Base-by-base conservation (phyloP, 345 rosid species). In the Populus simonii region DNA sequence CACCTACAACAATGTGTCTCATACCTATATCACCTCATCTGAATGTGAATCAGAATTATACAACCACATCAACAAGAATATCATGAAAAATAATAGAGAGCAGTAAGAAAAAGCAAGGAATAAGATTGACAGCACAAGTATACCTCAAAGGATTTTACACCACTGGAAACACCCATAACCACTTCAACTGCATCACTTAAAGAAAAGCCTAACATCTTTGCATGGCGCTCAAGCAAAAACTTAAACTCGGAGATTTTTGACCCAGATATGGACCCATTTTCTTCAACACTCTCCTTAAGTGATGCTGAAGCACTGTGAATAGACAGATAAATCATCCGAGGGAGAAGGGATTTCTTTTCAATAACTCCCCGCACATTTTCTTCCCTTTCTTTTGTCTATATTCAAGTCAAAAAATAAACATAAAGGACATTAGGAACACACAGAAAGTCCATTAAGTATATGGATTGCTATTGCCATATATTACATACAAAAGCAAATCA, bases 271-370 rank as follows among this genome's bases (percentile, higher is more conserved):
- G 93, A 84, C 41, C 94, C 97, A 77, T 93, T 91, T 76, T 66
- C 74, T 83, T 85, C 93, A 81, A 83, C 59, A 81, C 79, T 85
- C 68, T 86, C 94, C 87, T 89, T 96, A 8, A 84, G 63, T 6
- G 92, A 84, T 36, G 82, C 78, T 70, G 92, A 81, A 20, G 94
- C 85, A 84, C 90, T 88, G 80, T 89, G 96, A 84, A 92, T 84
- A n/a, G 99, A 93, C 73, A 92, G 84, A 79, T 86, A 92, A 78
- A 96, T 80, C 91, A 96, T 72, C 66, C 98, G 93, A 49, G 99
- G 98, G 69, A 96, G 85, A 79, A 96, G 93, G 79, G 94, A 89
- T 82, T 81, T 92, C 87, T 87, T 89, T 82, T 87, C 97, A 75
- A 93, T 78, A 25, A 80, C 76, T 68, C 83, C 77, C 78, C 84